These are phyloP conservation scores for Komagataella populi DNA, from an alignment of 805 yeast species.

Conservation along the genomic window DNA sequence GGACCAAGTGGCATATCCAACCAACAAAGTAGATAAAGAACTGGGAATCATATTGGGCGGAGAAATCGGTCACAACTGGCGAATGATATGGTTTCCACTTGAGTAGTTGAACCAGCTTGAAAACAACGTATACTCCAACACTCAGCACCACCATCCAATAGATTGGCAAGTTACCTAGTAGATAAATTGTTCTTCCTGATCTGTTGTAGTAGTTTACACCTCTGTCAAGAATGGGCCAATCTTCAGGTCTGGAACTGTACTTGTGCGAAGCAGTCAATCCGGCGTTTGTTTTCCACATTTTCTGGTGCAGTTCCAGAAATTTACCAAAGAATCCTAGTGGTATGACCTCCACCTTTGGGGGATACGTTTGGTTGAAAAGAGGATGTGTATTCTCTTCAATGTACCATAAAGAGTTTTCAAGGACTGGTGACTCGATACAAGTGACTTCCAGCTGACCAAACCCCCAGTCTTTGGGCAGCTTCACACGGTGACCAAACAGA, in stretches of 20 bases:
- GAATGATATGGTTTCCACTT: background rate
- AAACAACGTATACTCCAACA: slow-evolving; percentile 13
- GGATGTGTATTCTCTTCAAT: slow-evolving; percentile 58
- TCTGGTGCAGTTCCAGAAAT: slow-evolving; percentile 39
- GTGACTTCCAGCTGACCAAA: slow-evolving; percentile 76
- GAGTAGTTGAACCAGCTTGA: slow-evolving; percentile 2
- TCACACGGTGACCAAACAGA: slow-evolving; percentile 57
- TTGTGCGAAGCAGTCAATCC: slow-evolving; percentile 32
- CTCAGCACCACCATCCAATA: slow-evolving; percentile 32
- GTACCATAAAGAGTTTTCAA: slow-evolving; percentile 58
- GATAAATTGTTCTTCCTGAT: slow-evolving; percentile 32
- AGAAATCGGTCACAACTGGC: background rate
- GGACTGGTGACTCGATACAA: slow-evolving; percentile 65
- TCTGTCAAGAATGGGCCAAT: slow-evolving; percentile 48
- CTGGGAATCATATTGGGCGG: slow-evolving; percentile 10
- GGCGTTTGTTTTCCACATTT: slow-evolving; percentile 37
- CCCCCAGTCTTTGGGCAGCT: slow-evolving; percentile 72
- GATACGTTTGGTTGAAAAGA: slow-evolving; percentile 20
- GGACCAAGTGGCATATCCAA: slow-evolving; percentile 58
- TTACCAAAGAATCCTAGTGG: slow-evolving; percentile 30
- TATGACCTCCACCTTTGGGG: slow-evolving; percentile 14
- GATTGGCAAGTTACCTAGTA: slow-evolving; percentile 49
- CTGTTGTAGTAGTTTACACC: slow-evolving; percentile 49
- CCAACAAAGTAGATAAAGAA: slow-evolving; percentile 32
- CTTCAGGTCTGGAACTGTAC: slow-evolving; percentile 38